Base-by-base conservation (phyloP, 2,329 filamentous ascomycete species). In the Dothidotthia symphoricarpi region DNA sequence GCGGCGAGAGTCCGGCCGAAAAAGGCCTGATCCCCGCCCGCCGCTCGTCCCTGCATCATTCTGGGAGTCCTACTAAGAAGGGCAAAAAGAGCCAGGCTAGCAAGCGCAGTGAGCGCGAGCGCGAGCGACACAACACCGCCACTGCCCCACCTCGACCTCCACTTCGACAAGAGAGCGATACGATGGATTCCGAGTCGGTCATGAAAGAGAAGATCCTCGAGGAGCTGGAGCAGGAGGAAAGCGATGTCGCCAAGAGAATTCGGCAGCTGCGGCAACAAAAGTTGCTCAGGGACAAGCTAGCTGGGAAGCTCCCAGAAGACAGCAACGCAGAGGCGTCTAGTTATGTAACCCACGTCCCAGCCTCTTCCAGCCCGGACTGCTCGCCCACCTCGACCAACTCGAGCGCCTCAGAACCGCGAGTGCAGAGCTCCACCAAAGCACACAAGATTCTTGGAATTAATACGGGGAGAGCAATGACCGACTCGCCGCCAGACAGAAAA, bases 231-330 rank as follows among this genome's bases (percentile, higher is more conserved):
- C 54, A 57, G 26, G 73, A 71, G 38, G 75, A 79, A 17, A 78
- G 75, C 47, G 71, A 78, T 27, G 78, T 82, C 6, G 76, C 75
- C 24, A 74, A 74, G 38, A 69, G 75, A 28, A 82, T 82, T 34
- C 72, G 74, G 51, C 71, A 82, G 51, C 58, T 82, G 22, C 75
- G 76, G 53, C 73, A 77, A 49, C 75, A 77, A 45, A 77, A 79
- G 47, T 69, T 77, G 59, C 70, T 72, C 52, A 72, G 77, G 43
- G 73, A 79, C 30, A 69, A 67, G 48, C 53, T 63, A 45, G 59
- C 63, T 26, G 57, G 58, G 26, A 59, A 59, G 41, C 42, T 57
- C 42, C 59, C 62, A 34, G 53, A 59, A 31, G 45, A 47, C 24
- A 41, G 42, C 6, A 70, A 75, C 52, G 57, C 73, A 57, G 65